Conservation (phyloP, 495 filamentous ascomycete species). For the Oleoguttula mirabilis region DNA sequence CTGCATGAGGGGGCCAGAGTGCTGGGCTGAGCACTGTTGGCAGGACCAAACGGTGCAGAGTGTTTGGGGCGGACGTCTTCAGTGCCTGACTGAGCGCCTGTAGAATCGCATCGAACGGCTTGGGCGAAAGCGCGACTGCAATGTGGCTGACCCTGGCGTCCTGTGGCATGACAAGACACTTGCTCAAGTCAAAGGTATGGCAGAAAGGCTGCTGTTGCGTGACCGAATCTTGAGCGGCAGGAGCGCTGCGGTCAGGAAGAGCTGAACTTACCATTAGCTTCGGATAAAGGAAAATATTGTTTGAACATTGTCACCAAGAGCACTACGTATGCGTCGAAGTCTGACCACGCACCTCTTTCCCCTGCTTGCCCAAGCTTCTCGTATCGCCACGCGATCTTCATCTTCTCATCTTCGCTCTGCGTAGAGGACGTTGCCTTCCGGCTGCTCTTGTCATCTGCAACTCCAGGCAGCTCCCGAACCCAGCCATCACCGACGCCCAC, state of each 20-base stretch:
- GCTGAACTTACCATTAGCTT: conserved; percentile 17
- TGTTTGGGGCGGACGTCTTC: conserved; percentile 41
- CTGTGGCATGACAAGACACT: conserved; percentile 53
- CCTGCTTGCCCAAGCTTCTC: conserved; percentile 62
- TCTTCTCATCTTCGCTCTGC: conserved; percentile 44
- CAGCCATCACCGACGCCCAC: conserved; percentile 68
- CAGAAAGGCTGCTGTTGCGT: conserved; percentile 45
- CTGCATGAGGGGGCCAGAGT: conserved; percentile 56
- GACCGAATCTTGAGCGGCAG: conserved; percentile 12
- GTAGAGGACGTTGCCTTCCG: conserved; percentile 23
- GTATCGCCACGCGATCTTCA: conserved; percentile 99
- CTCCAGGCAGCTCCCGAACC: conserved; percentile 69
- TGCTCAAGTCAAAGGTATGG: conserved; percentile 82
- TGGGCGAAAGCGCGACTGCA: conserved; percentile 36
- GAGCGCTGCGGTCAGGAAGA: conserved; percentile 8
- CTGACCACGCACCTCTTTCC: conserved; percentile 43
- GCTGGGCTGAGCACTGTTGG: conserved; percentile 75
- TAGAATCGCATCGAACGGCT: conserved; percentile 47
- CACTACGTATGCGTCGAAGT: too few relatives aligned
- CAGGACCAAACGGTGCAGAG: conserved; percentile 71
- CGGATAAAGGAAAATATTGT: neutral
- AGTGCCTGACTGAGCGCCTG: conserved; percentile 47
- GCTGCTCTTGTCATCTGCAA: conserved; percentile 39
- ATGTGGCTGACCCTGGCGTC: conserved; percentile 47
- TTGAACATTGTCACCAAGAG: too few relatives aligned